phyloP scores from a whole-genome alignment of 306 rosid genomes.

The Prunus campanulata region DNA sequence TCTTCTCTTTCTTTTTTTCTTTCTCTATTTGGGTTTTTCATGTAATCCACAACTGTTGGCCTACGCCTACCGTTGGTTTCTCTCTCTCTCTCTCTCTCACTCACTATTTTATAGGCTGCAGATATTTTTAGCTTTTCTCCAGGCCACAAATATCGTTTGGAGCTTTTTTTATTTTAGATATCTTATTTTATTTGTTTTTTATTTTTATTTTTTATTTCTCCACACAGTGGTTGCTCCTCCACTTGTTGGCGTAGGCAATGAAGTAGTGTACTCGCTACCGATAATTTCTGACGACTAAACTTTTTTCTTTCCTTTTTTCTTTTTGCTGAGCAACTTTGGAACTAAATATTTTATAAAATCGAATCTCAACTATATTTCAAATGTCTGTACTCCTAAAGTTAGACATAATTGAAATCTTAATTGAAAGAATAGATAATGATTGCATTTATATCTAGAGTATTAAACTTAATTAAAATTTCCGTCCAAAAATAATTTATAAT shows the following conservation, averaged over 20 bases:
- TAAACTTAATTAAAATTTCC: too few relatives aligned
- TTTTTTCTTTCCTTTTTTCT: background rate
- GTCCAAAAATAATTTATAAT: too few relatives aligned
- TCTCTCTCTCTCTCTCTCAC: background rate
- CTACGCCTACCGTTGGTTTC: background rate
- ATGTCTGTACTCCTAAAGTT: too few relatives aligned
- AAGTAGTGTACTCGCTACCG: background rate
- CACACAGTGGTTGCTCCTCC: background rate
- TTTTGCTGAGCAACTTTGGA: too few relatives aligned
- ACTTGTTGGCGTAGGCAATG: background rate
- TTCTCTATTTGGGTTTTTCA: background rate
- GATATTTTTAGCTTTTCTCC: constrained; percentile 30
- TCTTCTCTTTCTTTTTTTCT: too few relatives aligned
- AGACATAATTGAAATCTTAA: too few relatives aligned
- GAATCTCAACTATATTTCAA: too few relatives aligned
- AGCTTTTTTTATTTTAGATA: background rate
- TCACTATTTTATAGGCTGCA: background rate
- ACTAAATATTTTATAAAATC: too few relatives aligned
- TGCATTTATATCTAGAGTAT: too few relatives aligned
- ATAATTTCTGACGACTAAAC: background rate
- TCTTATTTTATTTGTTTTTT: background rate
- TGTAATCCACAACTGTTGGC: constrained; percentile 36
- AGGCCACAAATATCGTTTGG: constrained; percentile 16
- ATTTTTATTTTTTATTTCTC: background rate
- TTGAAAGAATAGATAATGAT: too few relatives aligned